A percentile compares a stretch with the other conserved stretches of the same genome.
Evolutionary conservation across 768 basidiomycete genomes (phyloP).

Genomic region (Rubroboletus pulcherrimus): DNA sequence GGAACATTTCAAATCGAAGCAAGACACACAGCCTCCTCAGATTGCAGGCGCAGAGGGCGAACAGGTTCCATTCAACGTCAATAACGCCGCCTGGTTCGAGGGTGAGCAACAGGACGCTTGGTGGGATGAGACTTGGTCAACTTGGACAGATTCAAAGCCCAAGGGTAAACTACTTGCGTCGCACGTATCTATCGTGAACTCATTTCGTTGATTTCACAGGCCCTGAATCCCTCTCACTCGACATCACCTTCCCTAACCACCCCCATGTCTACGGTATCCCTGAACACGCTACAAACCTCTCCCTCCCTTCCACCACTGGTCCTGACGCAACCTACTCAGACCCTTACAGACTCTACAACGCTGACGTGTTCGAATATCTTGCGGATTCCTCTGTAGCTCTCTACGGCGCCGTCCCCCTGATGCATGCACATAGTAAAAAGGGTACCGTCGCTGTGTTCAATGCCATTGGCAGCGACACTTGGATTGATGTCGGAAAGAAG

Average conservation of each 20-base stretch:
- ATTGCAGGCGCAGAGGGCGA: conserved; percentile 38
- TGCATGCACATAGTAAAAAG: conserved; percentile 87
- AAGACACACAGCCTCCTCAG: conserved; percentile 39
- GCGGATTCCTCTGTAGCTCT: conserved; percentile 75
- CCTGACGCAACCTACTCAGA: conserved; percentile 75
- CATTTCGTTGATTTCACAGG: conserved; percentile 48
- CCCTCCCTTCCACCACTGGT: conserved; percentile 84
- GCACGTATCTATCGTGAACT: background rate
- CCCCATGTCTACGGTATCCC: conserved; percentile 94
- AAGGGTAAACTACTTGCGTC: conserved; percentile 58
- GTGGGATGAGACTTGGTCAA: conserved; percentile 86
- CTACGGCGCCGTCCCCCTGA: conserved; percentile 87
- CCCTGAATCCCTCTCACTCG: conserved; percentile 89
- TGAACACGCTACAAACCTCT: conserved; percentile 88
- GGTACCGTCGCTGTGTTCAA: conserved; percentile 92
- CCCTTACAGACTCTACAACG: conserved; percentile 92
- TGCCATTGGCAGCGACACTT: conserved; percentile 85
- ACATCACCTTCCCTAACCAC: conserved; percentile 90
- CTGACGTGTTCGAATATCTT: conserved; percentile 95
- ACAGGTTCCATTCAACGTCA: conserved; percentile 53
- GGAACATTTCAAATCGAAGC: conserved; percentile 90
- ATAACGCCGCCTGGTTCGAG: conserved; percentile 78
- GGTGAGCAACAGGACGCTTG: conserved; percentile 77
- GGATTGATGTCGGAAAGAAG: conserved; percentile 78
- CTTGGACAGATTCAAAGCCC: conserved; percentile 92